Evolutionary conservation across 2,329 filamentous ascomycete species (phyloP), one percentile per base, ranked within the genome.

Genomic region (Ophiostoma australiae): DNA sequence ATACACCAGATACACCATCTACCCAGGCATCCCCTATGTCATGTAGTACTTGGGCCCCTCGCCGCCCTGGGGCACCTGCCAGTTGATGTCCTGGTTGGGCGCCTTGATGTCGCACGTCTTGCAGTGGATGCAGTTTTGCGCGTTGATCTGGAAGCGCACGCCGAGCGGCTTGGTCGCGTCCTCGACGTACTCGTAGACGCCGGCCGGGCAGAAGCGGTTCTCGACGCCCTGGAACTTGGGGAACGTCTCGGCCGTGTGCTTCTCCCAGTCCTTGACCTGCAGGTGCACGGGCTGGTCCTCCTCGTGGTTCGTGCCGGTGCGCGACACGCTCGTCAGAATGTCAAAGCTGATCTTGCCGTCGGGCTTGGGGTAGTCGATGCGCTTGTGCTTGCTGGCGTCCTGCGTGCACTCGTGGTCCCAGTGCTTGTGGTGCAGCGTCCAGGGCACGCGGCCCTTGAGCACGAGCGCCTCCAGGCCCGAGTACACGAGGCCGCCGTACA

Each of bases 81-180:
- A 97, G 80, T 97, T 97, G 81, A 99, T 98, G 78, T 98, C 95
- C 83, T 99, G 95, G 73, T 90, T 88, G 8, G 95, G 95, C 20
- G 93, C 94, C 83, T 99, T 99, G 83, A 99, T 99, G 80, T 99
- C 95, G 80, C 95, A 99, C 17, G 95, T 99, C 86, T 99, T 99
- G 86, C 95, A 99, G 82, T 99, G 95, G 75, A 99, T 97, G 80
- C 95, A 99, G 82, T 97, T 98, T 80, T 98, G 94, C 68, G 94
- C 84, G 78, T 98, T 98, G 79, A 99, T 99, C 82, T 98, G 94
- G 83, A 99, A 99, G 72, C 94, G 86, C 76, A 99, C 93, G 10
- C 95, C 95, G 72, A 93, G 84, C 66, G 92, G 87, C 82, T 97
- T 97, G 70, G 85, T 89, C 70, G 90, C 87, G 78, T 99, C 95